These are phyloP conservation scores for Gracilaria vermiculophylla DNA, from an alignment of 23 red algal genomes.

Conservation along the genomic window DNA sequence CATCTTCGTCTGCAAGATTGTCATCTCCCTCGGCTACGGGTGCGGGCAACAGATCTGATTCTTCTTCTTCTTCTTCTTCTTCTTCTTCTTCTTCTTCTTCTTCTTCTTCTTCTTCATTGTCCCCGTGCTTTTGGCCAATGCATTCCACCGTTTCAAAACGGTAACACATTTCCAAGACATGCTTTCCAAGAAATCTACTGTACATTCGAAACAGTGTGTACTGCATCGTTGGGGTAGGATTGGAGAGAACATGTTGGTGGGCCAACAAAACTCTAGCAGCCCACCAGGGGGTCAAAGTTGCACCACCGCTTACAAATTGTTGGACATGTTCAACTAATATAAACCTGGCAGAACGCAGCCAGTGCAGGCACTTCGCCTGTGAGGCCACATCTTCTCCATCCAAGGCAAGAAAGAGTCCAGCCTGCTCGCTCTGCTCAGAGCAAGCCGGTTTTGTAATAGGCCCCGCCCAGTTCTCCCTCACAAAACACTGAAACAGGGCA, in stretches of 20 bases:
- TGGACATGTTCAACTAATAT: slow-evolving; percentile 38
- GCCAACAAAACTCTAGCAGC: slow-evolving; percentile 34
- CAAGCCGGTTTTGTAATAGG: background rate
- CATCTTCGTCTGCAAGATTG: slow-evolving; percentile 26
- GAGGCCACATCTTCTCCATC: slow-evolving; percentile 50
- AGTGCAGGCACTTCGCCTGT: slow-evolving; percentile 1
- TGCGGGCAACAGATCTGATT: slow-evolving; percentile 3
- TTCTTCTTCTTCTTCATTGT: background rate
- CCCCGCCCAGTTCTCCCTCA: slow-evolving; percentile 43
- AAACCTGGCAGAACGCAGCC: slow-evolving; percentile 37
- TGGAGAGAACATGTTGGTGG: slow-evolving; percentile 27
- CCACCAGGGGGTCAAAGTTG: slow-evolving; percentile 51
- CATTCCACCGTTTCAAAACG: background rate
- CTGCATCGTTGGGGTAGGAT: slow-evolving; percentile 25
- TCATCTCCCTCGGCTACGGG: slow-evolving; percentile 10
- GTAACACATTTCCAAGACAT: slow-evolving; percentile 23
- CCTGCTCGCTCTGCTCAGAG: background rate
- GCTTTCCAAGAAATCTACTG: slow-evolving; percentile 39
- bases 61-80: background rate
- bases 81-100: background rate
- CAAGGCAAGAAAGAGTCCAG: slow-evolving; percentile 16
- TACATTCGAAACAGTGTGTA: slow-evolving; percentile 25
- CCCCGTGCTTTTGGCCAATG: background rate
- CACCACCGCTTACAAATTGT: slow-evolving; percentile 20
- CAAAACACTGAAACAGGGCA: slow-evolving; percentile 43